Evolutionary conservation across 371 early-diverging fungal species (phyloP).

Genomic region (Encephalitozoon cuniculi): DNA sequence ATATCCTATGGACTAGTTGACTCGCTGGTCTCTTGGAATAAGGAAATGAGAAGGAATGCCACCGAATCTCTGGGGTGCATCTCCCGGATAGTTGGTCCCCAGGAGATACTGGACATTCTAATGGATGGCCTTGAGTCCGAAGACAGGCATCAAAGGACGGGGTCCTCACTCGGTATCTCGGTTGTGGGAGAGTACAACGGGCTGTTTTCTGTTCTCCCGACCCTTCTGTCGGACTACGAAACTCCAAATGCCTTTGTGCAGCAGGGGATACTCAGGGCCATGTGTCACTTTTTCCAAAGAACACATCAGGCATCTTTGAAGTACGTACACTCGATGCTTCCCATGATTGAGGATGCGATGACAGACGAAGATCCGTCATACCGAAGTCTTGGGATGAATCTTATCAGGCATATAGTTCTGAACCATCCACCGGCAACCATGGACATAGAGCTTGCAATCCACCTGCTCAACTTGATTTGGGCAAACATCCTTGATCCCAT

Average conservation of each 20-base stretch:
- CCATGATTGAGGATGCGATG: constrained; percentile 84
- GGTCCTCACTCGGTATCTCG: constrained; percentile 89
- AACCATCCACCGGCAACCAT: constrained; percentile 55
- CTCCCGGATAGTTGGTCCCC: constrained; percentile 94
- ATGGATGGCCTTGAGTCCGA: constrained; percentile 90
- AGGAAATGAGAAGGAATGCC: constrained; percentile 80
- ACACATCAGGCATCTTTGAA: constrained; percentile 87
- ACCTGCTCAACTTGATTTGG: constrained; percentile 84
- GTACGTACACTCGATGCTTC: constrained; percentile 80
- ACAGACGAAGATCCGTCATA: constrained; percentile 90
- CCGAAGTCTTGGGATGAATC: constrained; percentile 82
- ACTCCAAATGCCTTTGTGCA: constrained; percentile 90
- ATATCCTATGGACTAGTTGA: constrained; percentile 89
- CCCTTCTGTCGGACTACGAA: constrained; percentile 91
- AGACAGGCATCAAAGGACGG: constrained; percentile 90
- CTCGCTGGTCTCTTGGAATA: constrained; percentile 82
- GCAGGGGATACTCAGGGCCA: constrained; percentile 84
- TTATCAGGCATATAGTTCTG: constrained; percentile 64
- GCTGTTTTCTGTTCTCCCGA: constrained; percentile 78
- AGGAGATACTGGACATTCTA: constrained; percentile 86
- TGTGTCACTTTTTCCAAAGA: constrained; percentile 88
- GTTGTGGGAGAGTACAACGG: constrained; percentile 64
- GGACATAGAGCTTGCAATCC: constrained; percentile 75
- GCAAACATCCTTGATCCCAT: constrained; percentile 83
- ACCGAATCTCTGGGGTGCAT: constrained; percentile 92